Conservation (phyloP, 148 eudicot species). For the Heliamphora exappendiculata region DNA sequence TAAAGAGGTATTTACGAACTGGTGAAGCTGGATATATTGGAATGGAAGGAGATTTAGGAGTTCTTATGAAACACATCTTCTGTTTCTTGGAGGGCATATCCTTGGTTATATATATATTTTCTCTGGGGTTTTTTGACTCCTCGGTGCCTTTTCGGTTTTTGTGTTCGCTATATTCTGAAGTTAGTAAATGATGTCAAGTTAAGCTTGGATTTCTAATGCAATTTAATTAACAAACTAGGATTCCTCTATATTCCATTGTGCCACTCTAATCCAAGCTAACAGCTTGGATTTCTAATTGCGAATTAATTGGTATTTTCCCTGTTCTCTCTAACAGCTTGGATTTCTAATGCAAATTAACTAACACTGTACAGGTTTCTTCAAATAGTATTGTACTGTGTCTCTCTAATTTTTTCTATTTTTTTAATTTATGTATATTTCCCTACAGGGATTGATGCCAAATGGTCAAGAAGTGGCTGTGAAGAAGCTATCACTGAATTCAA, state of each 20-base stretch:
- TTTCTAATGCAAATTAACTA: not conserved
- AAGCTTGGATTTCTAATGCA: not conserved
- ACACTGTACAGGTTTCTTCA: not conserved
- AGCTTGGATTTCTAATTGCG: too few relatives aligned
- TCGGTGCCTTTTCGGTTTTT: not conserved
- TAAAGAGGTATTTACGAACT: not conserved
- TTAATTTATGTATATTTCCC: slow-evolving; percentile 3
- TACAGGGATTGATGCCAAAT: slow-evolving; percentile 72
- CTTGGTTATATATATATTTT: not conserved
- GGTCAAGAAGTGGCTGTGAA: slow-evolving; percentile 83
- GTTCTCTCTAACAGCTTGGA: not conserved
- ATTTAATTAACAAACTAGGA: not conserved
- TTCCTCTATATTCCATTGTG: too few relatives aligned
- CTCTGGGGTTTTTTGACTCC: not conserved
- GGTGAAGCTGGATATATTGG: not conserved
- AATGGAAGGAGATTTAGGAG: not conserved
- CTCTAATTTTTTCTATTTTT: not conserved
- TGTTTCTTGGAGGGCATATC: not conserved
- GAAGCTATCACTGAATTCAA: slow-evolving; percentile 55
- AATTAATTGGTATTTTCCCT: too few relatives aligned
- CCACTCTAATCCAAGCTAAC: too few relatives aligned
- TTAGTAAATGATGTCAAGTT: not conserved
- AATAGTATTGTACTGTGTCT: not conserved
- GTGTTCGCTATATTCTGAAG: not conserved
- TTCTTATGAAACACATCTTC: not conserved